Conservation (phyloP, 768 basidiomycete genomes). For the Rhodosporidiobolus odoratus region DNA sequence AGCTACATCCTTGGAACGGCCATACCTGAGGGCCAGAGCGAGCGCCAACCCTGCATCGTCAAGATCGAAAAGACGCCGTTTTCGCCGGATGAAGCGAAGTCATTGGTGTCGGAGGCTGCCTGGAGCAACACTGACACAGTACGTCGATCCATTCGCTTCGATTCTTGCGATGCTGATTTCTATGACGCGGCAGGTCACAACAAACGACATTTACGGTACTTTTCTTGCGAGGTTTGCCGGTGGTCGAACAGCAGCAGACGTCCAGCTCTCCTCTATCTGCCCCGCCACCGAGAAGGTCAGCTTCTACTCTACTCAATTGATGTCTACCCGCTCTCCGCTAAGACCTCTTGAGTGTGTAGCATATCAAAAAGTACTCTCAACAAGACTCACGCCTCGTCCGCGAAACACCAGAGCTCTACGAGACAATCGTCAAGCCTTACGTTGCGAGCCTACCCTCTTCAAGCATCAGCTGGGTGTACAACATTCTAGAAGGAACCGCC, state of each 20-base stretch:
- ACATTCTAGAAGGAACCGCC: constrained; percentile 69
- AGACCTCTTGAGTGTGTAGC: constrained; percentile 47
- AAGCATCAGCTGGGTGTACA: constrained; percentile 82
- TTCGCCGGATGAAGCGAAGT: constrained; percentile 47
- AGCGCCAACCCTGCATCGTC: constrained; percentile 59
- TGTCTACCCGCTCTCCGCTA: neutral
- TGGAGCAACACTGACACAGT: constrained; percentile 51
- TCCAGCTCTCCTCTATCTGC: constrained; percentile 76
- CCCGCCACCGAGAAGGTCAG: constrained; percentile 71
- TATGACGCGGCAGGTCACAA: constrained; percentile 9
- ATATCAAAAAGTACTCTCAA: constrained; percentile 73
- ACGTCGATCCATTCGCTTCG: constrained; percentile 50
- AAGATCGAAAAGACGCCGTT: constrained; percentile 72
- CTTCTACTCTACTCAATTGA: neutral
- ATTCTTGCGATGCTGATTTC: constrained; percentile 55
- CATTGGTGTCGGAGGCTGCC: constrained; percentile 45
- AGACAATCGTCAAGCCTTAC: constrained; percentile 66
- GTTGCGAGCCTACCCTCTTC: constrained; percentile 67
- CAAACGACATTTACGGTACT: constrained; percentile 37
- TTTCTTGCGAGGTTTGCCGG: constrained; percentile 59
- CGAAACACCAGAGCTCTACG: constrained; percentile 77
- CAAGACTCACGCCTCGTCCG: constrained; percentile 67
- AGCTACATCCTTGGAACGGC: constrained; percentile 66
- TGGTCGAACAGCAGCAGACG: constrained; percentile 64
- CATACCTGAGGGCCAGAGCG: constrained; percentile 35